Base-by-base conservation (phyloP, 306 rosid species). In the Lithocarpus polystachyus region DNA sequence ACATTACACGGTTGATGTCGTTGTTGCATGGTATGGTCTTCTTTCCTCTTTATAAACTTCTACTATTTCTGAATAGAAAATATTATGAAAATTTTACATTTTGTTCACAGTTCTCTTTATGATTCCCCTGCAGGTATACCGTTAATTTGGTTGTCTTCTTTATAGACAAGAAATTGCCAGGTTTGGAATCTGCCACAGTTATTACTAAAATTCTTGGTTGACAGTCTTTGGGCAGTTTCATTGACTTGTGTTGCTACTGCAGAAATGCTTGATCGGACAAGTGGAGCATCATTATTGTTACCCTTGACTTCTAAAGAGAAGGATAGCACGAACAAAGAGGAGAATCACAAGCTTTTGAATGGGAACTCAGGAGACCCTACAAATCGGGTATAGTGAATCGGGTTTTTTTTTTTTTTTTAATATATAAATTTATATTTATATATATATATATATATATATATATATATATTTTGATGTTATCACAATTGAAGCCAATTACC, bases 1-100 rank as follows among this genome's bases (percentile, higher is more conserved):
- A 80, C 99, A 96, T 93, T 96, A 96, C 88, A 89, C 99, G 0
- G 99, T 96, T 60, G 99, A 96, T n/a, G 84, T 96, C 23, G 97
- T 96, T 78, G 99, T 96, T 35, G 99, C 99, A 69, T 96, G 99
- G 99, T 95, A 87, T 81, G 82, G 70, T 77, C 19, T 55, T 68
- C 19, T 73, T 48, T 73, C 26, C 35, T 22, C 28, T 54, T 43
- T n/a, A 15, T 17, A 24, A n/a, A 24, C 3, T 19, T 57, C 67
- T 71, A 14, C 6, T 1, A 23, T 26, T 19, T 20, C 79, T 55
- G 1, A 53, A 52, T 23, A 48, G 24, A 61, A 57, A 52, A 19
- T 29, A 20, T 20, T 19, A 2, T 48, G 19, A 45, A 24, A 60
- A 2, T 14, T 73, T 23, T 37, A 65, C 74, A 10, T 69, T 73